A percentile compares a stretch with the other conserved stretches of the same genome.
These are phyloP conservation scores for Trichophyton benhamiae DNA, from an alignment of 2,329 filamentous ascomycete genomes.

Conservation along the genomic window DNA sequence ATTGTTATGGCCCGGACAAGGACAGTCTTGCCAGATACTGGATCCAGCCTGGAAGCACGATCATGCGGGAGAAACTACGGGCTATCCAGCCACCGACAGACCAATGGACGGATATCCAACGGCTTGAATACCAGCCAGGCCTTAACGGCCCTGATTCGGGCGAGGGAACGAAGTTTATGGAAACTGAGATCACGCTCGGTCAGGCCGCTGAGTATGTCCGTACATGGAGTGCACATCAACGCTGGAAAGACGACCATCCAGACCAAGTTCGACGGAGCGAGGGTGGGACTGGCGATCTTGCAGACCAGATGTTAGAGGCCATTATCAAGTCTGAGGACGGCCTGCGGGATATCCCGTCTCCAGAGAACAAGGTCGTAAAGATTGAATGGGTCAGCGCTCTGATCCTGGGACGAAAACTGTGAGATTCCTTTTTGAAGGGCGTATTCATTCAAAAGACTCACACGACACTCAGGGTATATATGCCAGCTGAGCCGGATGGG, in stretches of 20 bases:
- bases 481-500: no score
- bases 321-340: slow-evolving; percentile 43
- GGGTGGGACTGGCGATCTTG: slow-evolving; percentile 48
- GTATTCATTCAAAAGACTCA: neutral
- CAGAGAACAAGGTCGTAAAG: neutral
- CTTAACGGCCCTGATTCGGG: slow-evolving; percentile 28
- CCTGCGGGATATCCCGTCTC: slow-evolving; percentile 27
- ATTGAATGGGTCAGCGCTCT: slow-evolving; percentile 7
- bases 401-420: slow-evolving; percentile 5
- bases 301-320: slow-evolving; percentile 51
- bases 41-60: slow-evolving; percentile 45
- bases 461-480: neutral
- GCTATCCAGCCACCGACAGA: slow-evolving; percentile 40
- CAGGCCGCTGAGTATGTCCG: slow-evolving; percentile 49
- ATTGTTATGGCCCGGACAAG: slow-evolving; percentile 42
- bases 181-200: slow-evolving; percentile 43
- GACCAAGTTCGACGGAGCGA: slow-evolving; percentile 38
- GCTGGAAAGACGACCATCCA: slow-evolving; percentile 47
- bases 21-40: slow-evolving; percentile 46
- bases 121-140: slow-evolving; percentile 48
- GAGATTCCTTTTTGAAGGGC: neutral
- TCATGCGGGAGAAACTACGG: slow-evolving; percentile 42
- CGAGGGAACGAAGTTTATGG: slow-evolving; percentile 40
- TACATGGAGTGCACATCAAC: slow-evolving; percentile 49
- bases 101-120: slow-evolving; percentile 42